Conservation (phyloP, 371 early-diverging fungal species). For the Mortierella sp. region DNA sequence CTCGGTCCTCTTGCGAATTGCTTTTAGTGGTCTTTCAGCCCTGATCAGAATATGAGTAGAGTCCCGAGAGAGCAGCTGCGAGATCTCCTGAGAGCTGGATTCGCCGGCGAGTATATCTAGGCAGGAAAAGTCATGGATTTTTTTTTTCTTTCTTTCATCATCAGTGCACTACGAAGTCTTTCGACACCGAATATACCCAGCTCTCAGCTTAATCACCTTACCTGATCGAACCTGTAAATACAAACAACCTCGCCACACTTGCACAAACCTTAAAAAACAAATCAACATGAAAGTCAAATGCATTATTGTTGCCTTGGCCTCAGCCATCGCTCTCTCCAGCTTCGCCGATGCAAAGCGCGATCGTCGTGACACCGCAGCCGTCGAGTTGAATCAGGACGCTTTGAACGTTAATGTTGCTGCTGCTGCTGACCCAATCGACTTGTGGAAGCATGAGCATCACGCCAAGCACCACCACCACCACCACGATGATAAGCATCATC, state of each 20-base stretch:
- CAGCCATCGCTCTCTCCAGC: constrained; percentile 26
- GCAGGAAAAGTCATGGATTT: constrained; percentile 5
- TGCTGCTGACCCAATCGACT: constrained; percentile 1
- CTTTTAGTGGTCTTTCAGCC: constrained; percentile 2
- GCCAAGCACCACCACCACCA: background rate
- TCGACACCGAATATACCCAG: background rate
- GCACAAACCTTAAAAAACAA: background rate
- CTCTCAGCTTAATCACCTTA: background rate
- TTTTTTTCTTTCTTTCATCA: background rate
- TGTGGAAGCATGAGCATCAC: constrained; percentile 19
- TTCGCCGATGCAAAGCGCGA: constrained; percentile 34
- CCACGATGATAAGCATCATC: background rate
- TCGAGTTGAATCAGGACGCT: constrained; percentile 1
- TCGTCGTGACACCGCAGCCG: constrained; percentile 22
- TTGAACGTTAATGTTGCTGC: background rate
- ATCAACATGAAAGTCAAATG: constrained; percentile 34
- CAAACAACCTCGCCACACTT: background rate
- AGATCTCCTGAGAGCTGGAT: too few species aligned
- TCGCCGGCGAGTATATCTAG: constrained; percentile 9
- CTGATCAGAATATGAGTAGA: constrained; percentile 11
- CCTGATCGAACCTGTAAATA: background rate
- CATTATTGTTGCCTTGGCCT: constrained; percentile 35
- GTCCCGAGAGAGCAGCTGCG: background rate
- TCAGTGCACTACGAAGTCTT: background rate
- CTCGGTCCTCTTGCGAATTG: constrained; percentile 14